Base-by-base conservation (phyloP, 305 asterid species). In the Fraxinus sp. region DNA sequence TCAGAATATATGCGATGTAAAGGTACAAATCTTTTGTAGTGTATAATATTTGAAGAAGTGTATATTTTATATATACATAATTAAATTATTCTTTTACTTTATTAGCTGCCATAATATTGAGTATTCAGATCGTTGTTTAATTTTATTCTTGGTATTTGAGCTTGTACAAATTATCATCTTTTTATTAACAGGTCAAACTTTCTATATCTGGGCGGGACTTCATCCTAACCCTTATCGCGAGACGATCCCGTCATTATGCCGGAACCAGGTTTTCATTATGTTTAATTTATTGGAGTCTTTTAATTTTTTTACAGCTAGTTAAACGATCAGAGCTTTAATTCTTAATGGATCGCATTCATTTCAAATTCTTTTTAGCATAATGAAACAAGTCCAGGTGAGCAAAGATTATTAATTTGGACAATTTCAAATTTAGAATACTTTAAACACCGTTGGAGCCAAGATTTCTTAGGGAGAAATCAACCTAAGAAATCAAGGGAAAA, bases 211-310 rank as follows among this genome's bases (percentile, higher is more conserved):
- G 91, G 70, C 90, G 90, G 76, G 91, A 88, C 37, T 90, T 91
- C 85, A 78, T 78, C 76, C 86, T 96, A 80, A 93, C 93, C 84
- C 97, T 96, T 62, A 88, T 96, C 87, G 97, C 99, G 44, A 91
- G 99, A 73, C 94, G 98, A 44, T 96, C 99, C 5, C 97, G 98
- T 83, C 99, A 94, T 85, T 94, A 91, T 78, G 99, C 99, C 77
- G 99, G 99, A 80, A 94, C 98, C 91, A 96, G 99, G 98, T 96
- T 37, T 71, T 70, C 36, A 37, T 33, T 79, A 68, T 79, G 44
- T 72, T 35, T n/a, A 55, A 76, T 74, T 57, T 49, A 24, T 28
- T 55, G 30, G 24, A 7, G 4, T 36, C 37, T 11, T 73, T 68
- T 41, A 16, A 78, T 28, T 68, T 28, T 33, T 52, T 74, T 68